Conservation (phyloP, 2,329 filamentous ascomycete species). For the Fusarium siculi region DNA sequence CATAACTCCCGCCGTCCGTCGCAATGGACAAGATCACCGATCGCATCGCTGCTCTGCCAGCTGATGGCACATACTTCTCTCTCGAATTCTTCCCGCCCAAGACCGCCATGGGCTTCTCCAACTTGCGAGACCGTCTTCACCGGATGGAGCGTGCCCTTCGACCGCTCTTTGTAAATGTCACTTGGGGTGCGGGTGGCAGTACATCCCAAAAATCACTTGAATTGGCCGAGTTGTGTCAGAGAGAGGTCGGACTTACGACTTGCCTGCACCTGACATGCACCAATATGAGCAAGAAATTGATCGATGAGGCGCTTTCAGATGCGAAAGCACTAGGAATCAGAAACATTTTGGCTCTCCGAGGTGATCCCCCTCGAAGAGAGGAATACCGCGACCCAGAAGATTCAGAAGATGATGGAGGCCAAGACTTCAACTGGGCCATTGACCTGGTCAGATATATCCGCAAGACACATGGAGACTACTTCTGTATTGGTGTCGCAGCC, state of each 20-base stretch:
- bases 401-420: conserved; percentile 70
- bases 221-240: conserved; percentile 93
- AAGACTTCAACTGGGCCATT: conserved; percentile 87
- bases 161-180: conserved; percentile 95
- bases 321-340: conserved; percentile 90
- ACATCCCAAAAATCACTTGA: conserved; percentile 92
- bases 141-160: conserved; percentile 93
- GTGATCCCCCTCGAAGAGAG: conserved; percentile 88
- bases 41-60: conserved; percentile 91
- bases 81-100: conserved; percentile 99
- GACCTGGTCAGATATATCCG: conserved; percentile 93
- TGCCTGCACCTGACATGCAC: conserved; percentile 97
- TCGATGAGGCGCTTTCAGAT: conserved; percentile 90
- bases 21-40: conserved; percentile 89
- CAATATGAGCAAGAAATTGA: conserved; percentile 88
- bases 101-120: conserved; percentile 93
- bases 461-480: conserved; percentile 88
- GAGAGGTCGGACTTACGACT: conserved; percentile 90
- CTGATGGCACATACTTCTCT: conserved; percentile 87
- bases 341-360: conserved; percentile 91
- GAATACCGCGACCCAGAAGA: conserved; percentile 78
- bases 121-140: conserved; percentile 90
- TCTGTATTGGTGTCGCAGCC: conserved; percentile 92
- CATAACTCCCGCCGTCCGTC: neutral
- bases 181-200: conserved; percentile 95